Percentiles rank a stretch among this genome's conserved stretches.
Evolutionary conservation across 805 yeast genomes (phyloP).

Genomic region (Myxozyma monticola): DNA sequence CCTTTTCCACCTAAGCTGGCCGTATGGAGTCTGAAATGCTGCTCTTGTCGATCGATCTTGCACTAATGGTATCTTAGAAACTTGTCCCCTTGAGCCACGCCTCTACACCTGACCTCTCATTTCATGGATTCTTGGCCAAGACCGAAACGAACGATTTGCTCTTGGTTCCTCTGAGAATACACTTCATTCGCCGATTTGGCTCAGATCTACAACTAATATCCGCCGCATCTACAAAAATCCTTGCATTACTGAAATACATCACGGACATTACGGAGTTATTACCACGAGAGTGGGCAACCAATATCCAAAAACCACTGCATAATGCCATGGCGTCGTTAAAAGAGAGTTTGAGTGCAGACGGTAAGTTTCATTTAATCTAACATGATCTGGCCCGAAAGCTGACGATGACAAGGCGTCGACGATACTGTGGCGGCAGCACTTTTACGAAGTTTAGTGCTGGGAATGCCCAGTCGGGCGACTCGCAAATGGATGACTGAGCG

Average conservation of each 20-base stretch:
- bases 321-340: background rate
- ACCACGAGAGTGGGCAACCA: conserved; percentile 14
- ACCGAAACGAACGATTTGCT: background rate
- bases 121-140: conserved; percentile 17
- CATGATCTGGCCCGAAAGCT: no score
- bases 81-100: conserved; percentile 7
- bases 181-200: conserved; percentile 30
- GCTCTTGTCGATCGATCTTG: no score
- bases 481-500: conserved; percentile 24
- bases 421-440: no score
- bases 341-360: no score
- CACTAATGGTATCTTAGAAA: background rate
- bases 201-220: conserved; percentile 22
- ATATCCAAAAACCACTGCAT: conserved; percentile 7
- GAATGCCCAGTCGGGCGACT: conserved; percentile 1
- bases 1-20: conserved; percentile 12
- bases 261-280: conserved; percentile 15
- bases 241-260: conserved; percentile 19
- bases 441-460: background rate
- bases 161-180: conserved; percentile 22
- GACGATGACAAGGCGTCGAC: no score
- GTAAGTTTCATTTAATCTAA: no score
- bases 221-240: conserved; percentile 22
- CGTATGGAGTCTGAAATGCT: background rate
- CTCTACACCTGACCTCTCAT: conserved; percentile 21